A percentile compares a stretch with the other conserved stretches of the same genome.
Conservation (phyloP, 352 stramenopile species). For the Globisporangium radiosum region DNA sequence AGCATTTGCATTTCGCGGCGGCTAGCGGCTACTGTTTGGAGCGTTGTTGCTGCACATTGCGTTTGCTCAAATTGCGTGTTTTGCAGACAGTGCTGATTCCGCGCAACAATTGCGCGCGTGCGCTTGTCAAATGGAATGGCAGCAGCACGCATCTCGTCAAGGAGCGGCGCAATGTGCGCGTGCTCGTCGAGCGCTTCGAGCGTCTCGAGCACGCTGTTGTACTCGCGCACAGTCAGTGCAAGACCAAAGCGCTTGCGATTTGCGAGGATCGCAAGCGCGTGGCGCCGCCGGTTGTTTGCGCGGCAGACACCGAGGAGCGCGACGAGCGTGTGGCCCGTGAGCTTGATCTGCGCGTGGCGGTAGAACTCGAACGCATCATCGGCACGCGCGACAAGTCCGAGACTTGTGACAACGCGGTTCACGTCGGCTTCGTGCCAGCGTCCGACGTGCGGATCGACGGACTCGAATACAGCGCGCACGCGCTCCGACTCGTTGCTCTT, state of each 20-base stretch:
- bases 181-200: conserved; percentile 29
- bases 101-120: conserved; percentile 25
- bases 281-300: conserved; percentile 27
- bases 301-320: conserved; percentile 41
- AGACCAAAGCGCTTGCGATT: conserved; percentile 54
- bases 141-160: conserved; percentile 38
- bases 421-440: conserved; percentile 41
- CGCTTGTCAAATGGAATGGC: conserved; percentile 19
- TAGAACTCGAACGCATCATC: conserved; percentile 65
- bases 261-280: conserved; percentile 38
- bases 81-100: conserved; percentile 28
- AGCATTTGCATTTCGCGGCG: conserved; percentile 7
- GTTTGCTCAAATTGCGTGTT: conserved; percentile 15
- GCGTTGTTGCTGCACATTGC: not conserved
- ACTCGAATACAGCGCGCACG: conserved; percentile 27
- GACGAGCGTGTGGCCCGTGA: conserved; percentile 36
- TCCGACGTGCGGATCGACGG: conserved; percentile 20
- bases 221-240: conserved; percentile 29
- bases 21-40: conserved; percentile 2
- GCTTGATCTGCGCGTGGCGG: conserved; percentile 28
- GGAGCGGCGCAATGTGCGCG: conserved; percentile 25
- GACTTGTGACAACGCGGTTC: conserved; percentile 42
- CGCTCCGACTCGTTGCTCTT: conserved; percentile 21
- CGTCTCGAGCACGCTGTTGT: conserved; percentile 35
- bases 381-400: conserved; percentile 27